Conservation (phyloP, 352 stramenopile genomes). For the Poterioochromonas sp. region DNA sequence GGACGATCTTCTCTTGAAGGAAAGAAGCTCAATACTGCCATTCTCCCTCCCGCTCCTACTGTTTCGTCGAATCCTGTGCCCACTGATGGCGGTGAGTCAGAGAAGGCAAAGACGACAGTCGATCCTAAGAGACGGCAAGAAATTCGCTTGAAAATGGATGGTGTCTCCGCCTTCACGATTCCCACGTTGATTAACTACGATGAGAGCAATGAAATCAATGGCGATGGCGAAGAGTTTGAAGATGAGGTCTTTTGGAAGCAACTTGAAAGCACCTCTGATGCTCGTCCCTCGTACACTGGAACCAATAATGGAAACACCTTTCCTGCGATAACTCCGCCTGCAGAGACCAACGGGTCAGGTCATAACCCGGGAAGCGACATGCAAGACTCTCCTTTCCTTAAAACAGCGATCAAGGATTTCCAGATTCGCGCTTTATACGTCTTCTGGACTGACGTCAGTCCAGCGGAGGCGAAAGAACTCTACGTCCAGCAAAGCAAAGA, state of each 20-base stretch:
- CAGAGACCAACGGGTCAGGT: background rate
- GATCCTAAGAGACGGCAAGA: background rate
- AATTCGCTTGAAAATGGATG: conserved; percentile 26
- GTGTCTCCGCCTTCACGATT: conserved; percentile 20
- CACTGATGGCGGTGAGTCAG: background rate
- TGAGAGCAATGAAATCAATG: background rate
- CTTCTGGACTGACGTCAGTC: conserved; percentile 20
- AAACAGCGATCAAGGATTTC: conserved; percentile 23
- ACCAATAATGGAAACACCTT: background rate
- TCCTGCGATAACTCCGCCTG: background rate
- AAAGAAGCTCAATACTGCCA: background rate
- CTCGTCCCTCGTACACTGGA: no score
- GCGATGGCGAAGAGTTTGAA: background rate
- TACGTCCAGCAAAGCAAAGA: background rate
- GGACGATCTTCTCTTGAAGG: conserved; percentile 6
- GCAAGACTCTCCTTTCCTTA: background rate
- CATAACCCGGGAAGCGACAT: background rate
- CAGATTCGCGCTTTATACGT: conserved; percentile 20
- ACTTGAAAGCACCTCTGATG: background rate
- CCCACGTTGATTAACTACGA: background rate
- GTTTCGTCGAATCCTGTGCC: background rate
- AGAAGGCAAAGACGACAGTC: background rate
- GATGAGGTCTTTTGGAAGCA: conserved; percentile 23
- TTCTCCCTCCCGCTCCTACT: background rate
- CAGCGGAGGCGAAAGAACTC: conserved; percentile 2